Evolutionary conservation across 768 basidiomycete genomes (phyloP).

Genomic region (Multifurca ochricompacta): DNA sequence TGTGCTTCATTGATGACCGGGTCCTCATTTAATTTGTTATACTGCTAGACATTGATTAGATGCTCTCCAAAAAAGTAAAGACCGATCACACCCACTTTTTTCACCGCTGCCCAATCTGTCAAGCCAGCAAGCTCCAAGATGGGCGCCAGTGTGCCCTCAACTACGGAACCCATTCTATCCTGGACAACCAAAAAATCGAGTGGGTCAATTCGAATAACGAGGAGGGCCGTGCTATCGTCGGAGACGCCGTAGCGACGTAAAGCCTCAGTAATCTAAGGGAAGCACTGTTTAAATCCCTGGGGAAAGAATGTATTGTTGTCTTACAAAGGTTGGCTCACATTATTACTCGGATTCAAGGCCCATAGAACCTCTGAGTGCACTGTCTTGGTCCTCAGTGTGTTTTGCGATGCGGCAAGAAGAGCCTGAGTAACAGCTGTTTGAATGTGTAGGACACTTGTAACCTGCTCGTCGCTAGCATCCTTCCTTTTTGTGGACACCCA

Average conservation of each 20-base stretch:
- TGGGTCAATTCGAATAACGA: conserved; percentile 62
- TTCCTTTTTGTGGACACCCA: not conserved
- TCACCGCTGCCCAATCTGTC: conserved; percentile 67
- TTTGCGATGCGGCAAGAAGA: conserved; percentile 56
- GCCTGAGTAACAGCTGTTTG: conserved; percentile 81
- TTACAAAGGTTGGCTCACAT: conserved; percentile 45
- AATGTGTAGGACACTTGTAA: conserved; percentile 73
- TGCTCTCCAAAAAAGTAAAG: conserved; percentile 11
- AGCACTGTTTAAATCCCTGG: not conserved
- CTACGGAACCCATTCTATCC: conserved; percentile 45
- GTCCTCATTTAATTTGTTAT: conserved; percentile 63
- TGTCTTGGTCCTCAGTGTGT: conserved; percentile 68
- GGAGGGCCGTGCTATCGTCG: conserved; percentile 49
- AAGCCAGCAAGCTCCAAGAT: conserved; percentile 37
- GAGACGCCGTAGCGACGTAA: conserved; percentile 82
- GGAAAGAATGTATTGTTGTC: not conserved
- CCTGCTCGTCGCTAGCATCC: conserved; percentile 37
- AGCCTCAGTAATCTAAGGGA: conserved; percentile 75
- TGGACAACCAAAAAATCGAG: conserved; percentile 37
- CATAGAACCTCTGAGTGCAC: conserved; percentile 91
- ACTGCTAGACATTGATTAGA: conserved; percentile 42
- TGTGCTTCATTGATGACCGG: conserved; percentile 31
- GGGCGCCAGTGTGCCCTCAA: conserved; percentile 48
- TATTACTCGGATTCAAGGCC: conserved; percentile 78
- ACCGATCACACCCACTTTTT: conserved; percentile 49